A percentile compares a stretch with the other conserved stretches of the same genome.
Conservation (phyloP, 805 yeast species). For the Ogataea methanolica region DNA sequence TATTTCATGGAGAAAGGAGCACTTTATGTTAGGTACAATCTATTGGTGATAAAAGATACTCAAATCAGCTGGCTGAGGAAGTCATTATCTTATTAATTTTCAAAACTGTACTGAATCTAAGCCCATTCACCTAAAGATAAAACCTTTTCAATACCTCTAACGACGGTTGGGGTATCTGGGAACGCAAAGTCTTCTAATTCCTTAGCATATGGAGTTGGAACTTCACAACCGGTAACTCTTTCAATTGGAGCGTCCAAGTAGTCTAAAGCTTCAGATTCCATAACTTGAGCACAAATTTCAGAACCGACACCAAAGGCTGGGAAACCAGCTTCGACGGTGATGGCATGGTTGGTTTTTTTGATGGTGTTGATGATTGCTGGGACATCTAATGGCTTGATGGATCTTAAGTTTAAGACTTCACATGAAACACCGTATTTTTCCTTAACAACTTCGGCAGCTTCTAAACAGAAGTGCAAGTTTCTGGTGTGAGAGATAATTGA, state of each 20-base stretch:
- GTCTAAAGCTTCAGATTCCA: constrained; percentile 98
- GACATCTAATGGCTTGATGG: constrained; percentile 94
- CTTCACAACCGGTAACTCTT: constrained; percentile 99
- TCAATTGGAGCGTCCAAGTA: constrained; percentile 97
- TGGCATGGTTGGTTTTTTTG: constrained; percentile 94
- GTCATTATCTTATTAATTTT: too few species aligned
- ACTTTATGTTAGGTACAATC: too few species aligned
- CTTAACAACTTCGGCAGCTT: constrained; percentile 85
- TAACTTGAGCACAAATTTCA: constrained; percentile 93
- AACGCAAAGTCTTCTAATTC: constrained; percentile 96
- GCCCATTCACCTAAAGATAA: constrained; percentile 49
- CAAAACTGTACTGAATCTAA: constrained; percentile 6
- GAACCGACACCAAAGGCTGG: constrained; percentile 99
- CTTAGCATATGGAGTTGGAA: constrained; percentile 97
- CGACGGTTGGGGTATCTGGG: constrained; percentile 92
- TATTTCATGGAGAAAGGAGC: too few species aligned
- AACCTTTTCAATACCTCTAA: constrained; percentile 81
- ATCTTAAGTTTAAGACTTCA: constrained; percentile 93
- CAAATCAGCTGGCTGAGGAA: too few species aligned
- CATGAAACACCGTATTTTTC: constrained; percentile 83
- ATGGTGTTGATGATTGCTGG: constrained; percentile 81
- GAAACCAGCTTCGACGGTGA: constrained; percentile 96
- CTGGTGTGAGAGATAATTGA: constrained; percentile 89
- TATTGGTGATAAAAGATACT: too few species aligned
- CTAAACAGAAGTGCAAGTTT: constrained; percentile 78